These are phyloP conservation scores for Aspergillus sojae DNA, from an alignment of 2,329 filamentous ascomycete genomes.

Conservation along the genomic window DNA sequence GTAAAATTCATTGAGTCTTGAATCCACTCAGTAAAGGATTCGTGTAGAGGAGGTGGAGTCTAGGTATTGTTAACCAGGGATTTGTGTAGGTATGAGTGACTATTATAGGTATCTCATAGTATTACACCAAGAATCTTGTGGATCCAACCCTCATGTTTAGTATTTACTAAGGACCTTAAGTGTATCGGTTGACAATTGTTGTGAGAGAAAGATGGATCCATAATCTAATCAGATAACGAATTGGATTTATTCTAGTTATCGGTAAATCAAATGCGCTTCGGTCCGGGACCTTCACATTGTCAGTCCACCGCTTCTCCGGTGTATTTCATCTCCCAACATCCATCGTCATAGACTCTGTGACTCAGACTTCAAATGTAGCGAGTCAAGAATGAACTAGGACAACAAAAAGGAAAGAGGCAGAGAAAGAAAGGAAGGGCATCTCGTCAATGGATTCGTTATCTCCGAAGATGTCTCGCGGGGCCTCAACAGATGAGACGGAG, in stretches of 20 bases:
- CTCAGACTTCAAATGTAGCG: background rate
- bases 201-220: background rate
- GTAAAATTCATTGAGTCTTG: background rate
- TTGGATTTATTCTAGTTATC: background rate
- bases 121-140: background rate
- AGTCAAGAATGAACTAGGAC: background rate
- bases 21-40: background rate
- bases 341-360: background rate
- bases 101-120: background rate
- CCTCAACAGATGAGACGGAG: background rate
- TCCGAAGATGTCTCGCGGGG: background rate
- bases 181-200: background rate
- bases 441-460: background rate
- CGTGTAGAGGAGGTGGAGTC: background rate
- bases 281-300: background rate
- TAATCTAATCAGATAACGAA: conserved; percentile 2
- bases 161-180: background rate
- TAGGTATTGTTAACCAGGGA: background rate
- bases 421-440: background rate
- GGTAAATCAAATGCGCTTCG: background rate
- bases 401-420: background rate
- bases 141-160: background rate
- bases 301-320: background rate
- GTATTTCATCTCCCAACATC: background rate
- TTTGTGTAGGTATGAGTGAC: background rate